Conservation (phyloP, 2,329 filamentous ascomycete genomes). For the Zasmidium cellare region DNA sequence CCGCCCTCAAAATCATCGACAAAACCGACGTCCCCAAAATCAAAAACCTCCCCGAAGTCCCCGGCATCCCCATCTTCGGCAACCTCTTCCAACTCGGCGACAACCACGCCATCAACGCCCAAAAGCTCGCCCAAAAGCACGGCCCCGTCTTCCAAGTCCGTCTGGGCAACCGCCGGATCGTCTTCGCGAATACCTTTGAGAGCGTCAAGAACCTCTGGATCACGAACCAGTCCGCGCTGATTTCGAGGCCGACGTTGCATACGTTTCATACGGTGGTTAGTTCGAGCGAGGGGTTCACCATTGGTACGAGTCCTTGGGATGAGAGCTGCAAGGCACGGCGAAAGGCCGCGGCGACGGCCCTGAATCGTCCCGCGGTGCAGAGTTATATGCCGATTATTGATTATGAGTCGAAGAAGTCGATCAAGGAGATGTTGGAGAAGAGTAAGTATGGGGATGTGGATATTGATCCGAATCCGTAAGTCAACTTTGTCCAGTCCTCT, state of each 20-base stretch:
- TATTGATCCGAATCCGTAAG: constrained; percentile 63
- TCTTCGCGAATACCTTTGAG: constrained; percentile 78
- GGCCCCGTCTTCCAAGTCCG: constrained; percentile 53
- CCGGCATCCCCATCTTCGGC: constrained; percentile 49
- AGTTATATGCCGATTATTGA: constrained; percentile 83
- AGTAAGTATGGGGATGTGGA: constrained; percentile 62
- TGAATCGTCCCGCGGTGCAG: constrained; percentile 74
- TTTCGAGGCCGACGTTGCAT: constrained; percentile 75
- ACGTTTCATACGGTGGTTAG: constrained; percentile 81
- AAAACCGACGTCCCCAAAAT: constrained; percentile 51
- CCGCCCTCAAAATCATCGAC: constrained; percentile 44
- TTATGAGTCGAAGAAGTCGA: constrained; percentile 69
- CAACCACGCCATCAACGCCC: constrained; percentile 48
- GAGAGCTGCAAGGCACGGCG: constrained; percentile 75
- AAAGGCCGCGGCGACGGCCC: constrained; percentile 75
- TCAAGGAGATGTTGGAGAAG: constrained; percentile 70
- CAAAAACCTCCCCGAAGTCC: constrained; percentile 49
- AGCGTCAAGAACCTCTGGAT: constrained; percentile 75
- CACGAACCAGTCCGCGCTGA: constrained; percentile 73
- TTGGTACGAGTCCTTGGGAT: constrained; percentile 82
- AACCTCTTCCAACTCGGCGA: constrained; percentile 48
- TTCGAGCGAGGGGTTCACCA: constrained; percentile 74
- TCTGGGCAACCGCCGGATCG: constrained; percentile 69
- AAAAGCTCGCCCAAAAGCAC: constrained; percentile 49
- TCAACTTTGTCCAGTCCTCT: neutral